Percentiles rank a stretch among this genome's conserved stretches.
Conservation (phyloP, 202 grass and related monocot genomes). For the Bolboschoenoplectus hybrid region DNA sequence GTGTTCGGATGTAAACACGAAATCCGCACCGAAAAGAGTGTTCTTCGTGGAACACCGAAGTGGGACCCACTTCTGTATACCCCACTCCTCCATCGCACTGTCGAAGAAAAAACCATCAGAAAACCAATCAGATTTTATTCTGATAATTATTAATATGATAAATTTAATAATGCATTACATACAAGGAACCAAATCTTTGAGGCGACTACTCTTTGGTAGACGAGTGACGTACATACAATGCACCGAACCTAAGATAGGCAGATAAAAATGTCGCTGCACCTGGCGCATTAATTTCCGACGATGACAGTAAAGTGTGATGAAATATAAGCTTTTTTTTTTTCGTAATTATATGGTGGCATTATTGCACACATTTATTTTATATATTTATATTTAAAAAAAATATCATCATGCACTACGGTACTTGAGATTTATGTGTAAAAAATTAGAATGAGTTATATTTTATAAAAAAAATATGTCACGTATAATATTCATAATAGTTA, state of each 20-base stretch:
- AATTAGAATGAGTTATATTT: background rate
- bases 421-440: no score
- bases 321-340: no score
- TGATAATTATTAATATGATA: no score
- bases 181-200: conserved; percentile 28
- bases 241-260: background rate
- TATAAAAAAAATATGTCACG: background rate
- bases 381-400: no score
- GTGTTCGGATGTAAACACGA: background rate
- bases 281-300: background rate
- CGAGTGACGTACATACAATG: background rate
- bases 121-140: no score
- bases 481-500: background rate
- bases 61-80: conserved; percentile 12
- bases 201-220: background rate
- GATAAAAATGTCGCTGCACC: background rate
- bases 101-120: background rate
- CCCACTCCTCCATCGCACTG: conserved; percentile 8
- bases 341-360: background rate
- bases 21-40: conserved; percentile 39
- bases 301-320: background rate
- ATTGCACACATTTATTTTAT: background rate
- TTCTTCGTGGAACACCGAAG: background rate
- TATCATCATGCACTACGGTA: no score
- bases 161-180: conserved; percentile 1